Conservation (phyloP, 2,329 filamentous ascomycete genomes). For the Teratosphaeria viscida region DNA sequence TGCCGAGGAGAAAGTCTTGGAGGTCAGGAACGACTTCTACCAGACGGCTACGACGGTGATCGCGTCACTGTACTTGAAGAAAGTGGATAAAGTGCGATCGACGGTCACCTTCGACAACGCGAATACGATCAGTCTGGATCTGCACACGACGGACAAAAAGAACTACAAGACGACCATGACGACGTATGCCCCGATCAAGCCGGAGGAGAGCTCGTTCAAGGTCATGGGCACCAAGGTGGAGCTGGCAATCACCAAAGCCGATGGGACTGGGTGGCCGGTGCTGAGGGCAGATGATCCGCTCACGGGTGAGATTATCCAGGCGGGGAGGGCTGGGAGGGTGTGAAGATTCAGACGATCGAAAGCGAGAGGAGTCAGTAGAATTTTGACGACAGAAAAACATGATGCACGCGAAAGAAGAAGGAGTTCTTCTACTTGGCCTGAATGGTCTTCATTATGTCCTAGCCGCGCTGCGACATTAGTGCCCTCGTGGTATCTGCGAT, state of each 20-base stretch:
- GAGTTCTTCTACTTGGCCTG: not conserved
- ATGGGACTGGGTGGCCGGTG: constrained; percentile 74
- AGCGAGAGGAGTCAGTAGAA: not conserved
- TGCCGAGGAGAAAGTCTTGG: constrained; percentile 66
- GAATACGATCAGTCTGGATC: constrained; percentile 59
- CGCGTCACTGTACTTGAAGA: constrained; percentile 90
- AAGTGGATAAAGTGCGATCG: constrained; percentile 75
- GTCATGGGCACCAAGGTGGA: constrained; percentile 86
- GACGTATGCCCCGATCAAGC: constrained; percentile 67
- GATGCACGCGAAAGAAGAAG: not conserved
- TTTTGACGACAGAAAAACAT: not conserved
- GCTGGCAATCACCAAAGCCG: constrained; percentile 60
- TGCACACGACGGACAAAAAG: constrained; percentile 80
- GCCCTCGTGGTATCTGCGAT: not conserved
- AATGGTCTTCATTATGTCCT: no score
- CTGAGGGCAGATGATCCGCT: constrained; percentile 65
- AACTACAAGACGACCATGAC: constrained; percentile 64
- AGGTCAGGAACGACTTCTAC: constrained; percentile 89
- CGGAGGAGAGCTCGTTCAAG: constrained; percentile 64
- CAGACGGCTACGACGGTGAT: constrained; percentile 80
- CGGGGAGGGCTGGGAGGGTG: constrained; percentile 62
- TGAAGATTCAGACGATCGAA: constrained; percentile 2
- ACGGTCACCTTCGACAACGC: constrained; percentile 56
- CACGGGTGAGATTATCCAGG: constrained; percentile 75
- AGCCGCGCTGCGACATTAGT: not conserved